Evolutionary conservation across 345 rosid species (phyloP), one percentile per base, ranked within the genome.

Genomic region (Populus pruinosa): DNA sequence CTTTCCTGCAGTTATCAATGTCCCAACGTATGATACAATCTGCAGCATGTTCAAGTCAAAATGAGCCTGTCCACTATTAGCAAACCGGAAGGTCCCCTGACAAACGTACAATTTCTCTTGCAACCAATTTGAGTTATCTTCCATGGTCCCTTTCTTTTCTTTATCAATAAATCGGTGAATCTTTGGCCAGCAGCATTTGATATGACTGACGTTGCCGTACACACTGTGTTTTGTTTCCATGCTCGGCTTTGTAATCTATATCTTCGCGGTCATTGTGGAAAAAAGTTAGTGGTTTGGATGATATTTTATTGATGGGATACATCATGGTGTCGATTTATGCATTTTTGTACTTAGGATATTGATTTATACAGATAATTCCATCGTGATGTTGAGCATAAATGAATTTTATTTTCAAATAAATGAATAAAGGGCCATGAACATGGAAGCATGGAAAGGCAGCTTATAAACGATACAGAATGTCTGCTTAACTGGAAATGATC

Each of bases 1-100:
- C 18, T 25, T 3, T 61, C 73, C 75, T 83, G 81, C 89, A 89
- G 89, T 89, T 81, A 61, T 74, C 62, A 68, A 81, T 81, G 88
- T 92, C 79, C 97, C 97, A 63, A 92, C 85, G 83, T 92, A 94
- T 55, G 94, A 90, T 71, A 72, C 87, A 13, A 84, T 92, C 70
- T 82, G 90, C 91, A 75, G 87, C 78, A 86, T 82, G 81, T 89
- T 92, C 88, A 85, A 84, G 68, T 78, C 76, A 23, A 81, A 86
- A 82, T 82, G 69, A 82, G 65, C 13, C 23, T 33, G 69, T 5
- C 17, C 70, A 36, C 13, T 16, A 13, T 27, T 31, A 8, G 65
- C 76, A 53, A 72, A 79, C 59, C 6, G 72, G 73, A 31, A 65
- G 53, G 77, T 65, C 47, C 47, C 41, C 36, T 39, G 38, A 61